Evolutionary conservation across 495 filamentous ascomycete species (phyloP), one percentile per base, ranked within the genome.

Genomic region (Podospora tetraspora): DNA sequence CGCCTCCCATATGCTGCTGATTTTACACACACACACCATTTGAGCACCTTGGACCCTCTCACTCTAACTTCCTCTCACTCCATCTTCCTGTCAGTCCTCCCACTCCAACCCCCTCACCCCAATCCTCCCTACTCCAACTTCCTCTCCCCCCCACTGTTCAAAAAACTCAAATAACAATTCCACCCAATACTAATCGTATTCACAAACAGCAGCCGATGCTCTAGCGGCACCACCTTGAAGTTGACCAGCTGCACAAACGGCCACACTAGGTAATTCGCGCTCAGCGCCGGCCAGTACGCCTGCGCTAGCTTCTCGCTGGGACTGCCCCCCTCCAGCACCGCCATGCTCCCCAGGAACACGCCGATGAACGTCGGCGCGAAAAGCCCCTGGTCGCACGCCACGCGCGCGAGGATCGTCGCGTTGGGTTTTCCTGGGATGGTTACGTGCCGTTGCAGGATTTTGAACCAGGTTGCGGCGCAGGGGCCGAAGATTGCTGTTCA

Each of bases 401-500:
- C 94, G 56, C 93, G 90, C 32, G 92, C 92, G 8, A 87, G 76
- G 67, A 94, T 92, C 75, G 94, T 93, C 64, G 82, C 77, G 73
- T 88, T 90, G 66, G 84, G 80, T 69, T 84, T 86, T 3, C 29
- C 24, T 19, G 80, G 84, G 61, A 96, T 76, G 66, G 84, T 82
- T 73, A 97, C 84, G 66, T 87, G 82, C 37, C 84, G 83, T 70
- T 92, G 88, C 1, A 84, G 78, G 76, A 97, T 84, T 56, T 84
- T 82, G 84, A 90, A 97, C 96, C 95, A 99, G 29, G 84, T 87
- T 1, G 94, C 94, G 7, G 94, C 95, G 25, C 87, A 91, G 32
- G 95, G 95, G 60, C 95, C 95, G 79, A 99, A 99, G 78, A 97
- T n/a, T n/a, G n/a, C n/a, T n/a, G n/a, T n/a, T n/a, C n/a, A n/a